phyloP scores from a whole-genome alignment of 2,329 filamentous ascomycete genomes.

The Sphaerulina populicola region DNA sequence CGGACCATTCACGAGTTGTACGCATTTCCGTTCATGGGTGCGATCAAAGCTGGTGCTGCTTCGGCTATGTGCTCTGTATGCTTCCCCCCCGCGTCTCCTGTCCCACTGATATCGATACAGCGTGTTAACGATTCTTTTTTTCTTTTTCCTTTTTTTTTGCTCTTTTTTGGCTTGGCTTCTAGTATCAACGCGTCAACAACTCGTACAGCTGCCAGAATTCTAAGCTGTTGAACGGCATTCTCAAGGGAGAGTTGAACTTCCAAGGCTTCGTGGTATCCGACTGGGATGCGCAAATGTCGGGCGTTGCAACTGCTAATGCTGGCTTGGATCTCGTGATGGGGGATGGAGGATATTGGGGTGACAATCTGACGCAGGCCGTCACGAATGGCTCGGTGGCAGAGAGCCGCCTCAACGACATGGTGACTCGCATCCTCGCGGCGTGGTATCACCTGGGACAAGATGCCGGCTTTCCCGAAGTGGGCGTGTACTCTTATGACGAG shows the following conservation, averaged over 20 bases:
- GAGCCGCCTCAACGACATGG: slow-evolving; percentile 53
- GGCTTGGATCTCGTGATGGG: slow-evolving; percentile 63
- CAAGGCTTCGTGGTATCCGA: slow-evolving; percentile 59
- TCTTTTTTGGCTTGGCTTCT: too few relatives aligned
- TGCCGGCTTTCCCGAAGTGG: slow-evolving; percentile 17
- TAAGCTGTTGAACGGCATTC: slow-evolving; percentile 56
- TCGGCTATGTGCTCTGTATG: slow-evolving; percentile 46
- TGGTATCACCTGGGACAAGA: slow-evolving; percentile 55
- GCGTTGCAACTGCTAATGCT: slow-evolving; percentile 51
- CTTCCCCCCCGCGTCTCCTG: too few relatives aligned
- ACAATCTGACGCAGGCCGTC: slow-evolving; percentile 46
- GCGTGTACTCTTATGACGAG: slow-evolving; percentile 18
- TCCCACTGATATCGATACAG: neutral
- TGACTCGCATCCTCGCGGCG: slow-evolving; percentile 41
- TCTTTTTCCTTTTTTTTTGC: too few relatives aligned
- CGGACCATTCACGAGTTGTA: slow-evolving; percentile 44
- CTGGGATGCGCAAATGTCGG: slow-evolving; percentile 55
- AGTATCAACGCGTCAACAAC: slow-evolving; percentile 54
- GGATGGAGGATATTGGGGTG: slow-evolving; percentile 25
- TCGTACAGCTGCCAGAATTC: slow-evolving; percentile 55
- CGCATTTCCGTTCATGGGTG: slow-evolving; percentile 43
- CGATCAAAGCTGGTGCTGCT: slow-evolving; percentile 44
- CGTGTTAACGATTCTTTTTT: neutral
- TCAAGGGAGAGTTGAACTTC: slow-evolving; percentile 65
- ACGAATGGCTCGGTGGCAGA: slow-evolving; percentile 47